Conservation (phyloP, 805 yeast genomes). For the Saccharomycopsis schoenii region DNA sequence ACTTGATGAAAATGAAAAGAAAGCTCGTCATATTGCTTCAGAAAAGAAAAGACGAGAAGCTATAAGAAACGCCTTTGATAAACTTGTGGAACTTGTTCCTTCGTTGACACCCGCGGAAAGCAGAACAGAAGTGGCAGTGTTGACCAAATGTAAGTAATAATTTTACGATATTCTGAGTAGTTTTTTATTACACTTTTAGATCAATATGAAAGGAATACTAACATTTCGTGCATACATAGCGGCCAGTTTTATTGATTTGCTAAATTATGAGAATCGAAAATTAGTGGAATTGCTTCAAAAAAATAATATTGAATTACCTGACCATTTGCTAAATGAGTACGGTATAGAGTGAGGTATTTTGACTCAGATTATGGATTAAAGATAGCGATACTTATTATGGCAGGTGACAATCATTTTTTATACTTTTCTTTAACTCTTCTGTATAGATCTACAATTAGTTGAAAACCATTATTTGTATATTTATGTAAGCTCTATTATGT, state of each 20-base stretch:
- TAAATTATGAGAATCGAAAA: constrained; percentile 8
- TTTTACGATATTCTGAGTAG: not conserved
- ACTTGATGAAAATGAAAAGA: not conserved
- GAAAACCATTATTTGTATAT: no score
- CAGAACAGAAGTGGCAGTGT: constrained; percentile 69
- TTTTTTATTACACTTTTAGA: not conserved
- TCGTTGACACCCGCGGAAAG: constrained; percentile 57
- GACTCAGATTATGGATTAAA: no score
- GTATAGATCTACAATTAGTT: not conserved
- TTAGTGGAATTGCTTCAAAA: constrained; percentile 4
- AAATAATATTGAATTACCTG: constrained; percentile 7
- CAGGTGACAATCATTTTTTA: not conserved
- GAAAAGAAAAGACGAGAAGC: constrained; percentile 85
- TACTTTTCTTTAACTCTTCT: not conserved
- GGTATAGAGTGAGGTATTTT: not conserved
- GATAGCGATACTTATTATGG: not conserved
- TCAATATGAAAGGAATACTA: not conserved
- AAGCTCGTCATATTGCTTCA: constrained; percentile 73
- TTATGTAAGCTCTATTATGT: not conserved
- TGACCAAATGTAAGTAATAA: constrained; percentile 39
- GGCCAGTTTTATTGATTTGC: constrained; percentile 16
- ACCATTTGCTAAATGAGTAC: constrained; percentile 6
- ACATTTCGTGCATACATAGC: not conserved
- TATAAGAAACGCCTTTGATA: constrained; percentile 73
- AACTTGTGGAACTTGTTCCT: constrained; percentile 67